Conservation (phyloP, 1,284 basidiomycete species). For the Pseudozyma sp. region DNA sequence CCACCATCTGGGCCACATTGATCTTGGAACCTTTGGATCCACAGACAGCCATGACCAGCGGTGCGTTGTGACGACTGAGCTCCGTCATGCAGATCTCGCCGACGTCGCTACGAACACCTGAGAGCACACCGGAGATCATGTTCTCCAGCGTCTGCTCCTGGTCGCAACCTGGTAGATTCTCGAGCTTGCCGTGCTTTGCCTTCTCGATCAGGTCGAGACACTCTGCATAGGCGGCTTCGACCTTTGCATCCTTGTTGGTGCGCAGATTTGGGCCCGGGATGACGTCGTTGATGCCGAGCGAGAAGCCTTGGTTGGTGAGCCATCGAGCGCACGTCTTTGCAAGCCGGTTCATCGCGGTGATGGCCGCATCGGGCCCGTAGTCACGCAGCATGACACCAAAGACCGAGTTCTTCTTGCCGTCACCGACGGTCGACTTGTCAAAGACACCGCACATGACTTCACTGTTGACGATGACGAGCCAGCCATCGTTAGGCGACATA, state of each 20-base stretch:
- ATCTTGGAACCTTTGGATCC: constrained; percentile 98
- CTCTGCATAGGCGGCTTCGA: constrained; percentile 87
- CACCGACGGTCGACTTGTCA: constrained; percentile 98
- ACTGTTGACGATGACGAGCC: constrained; percentile 95
- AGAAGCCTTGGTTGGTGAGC: constrained; percentile 97
- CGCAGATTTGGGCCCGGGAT: constrained; percentile 89
- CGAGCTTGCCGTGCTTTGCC: constrained; percentile 90
- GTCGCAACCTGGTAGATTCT: constrained; percentile 95
- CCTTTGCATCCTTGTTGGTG: constrained; percentile 84
- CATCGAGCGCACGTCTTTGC: constrained; percentile 96
- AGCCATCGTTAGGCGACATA: constrained; percentile 96
- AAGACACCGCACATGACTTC: constrained; percentile 99
- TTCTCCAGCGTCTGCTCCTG: constrained; percentile 97
- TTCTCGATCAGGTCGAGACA: constrained; percentile 87
- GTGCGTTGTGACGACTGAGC: constrained; percentile 93
- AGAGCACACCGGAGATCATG: constrained; percentile 90
- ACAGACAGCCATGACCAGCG: constrained; percentile 98
- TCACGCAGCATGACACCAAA: constrained; percentile 98
- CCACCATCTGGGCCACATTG: constrained; percentile 99
- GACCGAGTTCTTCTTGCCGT: constrained; percentile 99
- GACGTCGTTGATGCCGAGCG: constrained; percentile 97
- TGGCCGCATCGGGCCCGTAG: constrained; percentile 94
- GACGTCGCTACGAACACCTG: constrained; percentile 93
- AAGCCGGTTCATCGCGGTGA: constrained; percentile 92
- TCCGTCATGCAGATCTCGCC: constrained; percentile 99